Evolutionary conservation across 768 basidiomycete genomes (phyloP), one percentile per base, ranked within the genome.

Genomic region (Xerocomellus amylosporus): DNA sequence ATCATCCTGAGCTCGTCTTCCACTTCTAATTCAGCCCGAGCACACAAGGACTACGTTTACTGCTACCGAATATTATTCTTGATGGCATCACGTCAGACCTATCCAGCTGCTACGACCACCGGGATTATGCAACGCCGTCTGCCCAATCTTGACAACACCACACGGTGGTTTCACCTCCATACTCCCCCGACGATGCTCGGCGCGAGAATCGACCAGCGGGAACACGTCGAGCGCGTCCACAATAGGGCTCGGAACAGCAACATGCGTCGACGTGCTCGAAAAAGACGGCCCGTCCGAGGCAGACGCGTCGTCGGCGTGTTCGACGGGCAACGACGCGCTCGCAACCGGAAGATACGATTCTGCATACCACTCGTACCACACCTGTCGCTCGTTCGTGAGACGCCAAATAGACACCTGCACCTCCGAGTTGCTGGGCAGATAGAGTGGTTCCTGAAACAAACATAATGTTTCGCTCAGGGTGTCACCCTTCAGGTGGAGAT

Each of bases 311-410:
- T 62, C 66, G 10, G 39, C 49, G 33, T 51, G 54, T 17, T 61
- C 71, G 36, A 44, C n/a, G 2, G 53, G 56, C 51, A 43, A 51
- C 63, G 71, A 51, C 34, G 67, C 64, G 38, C 70, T 70, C 33
- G 81, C 76, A 17, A 87, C 75, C 5, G 89, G 83, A 49, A 98
- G 75, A 75, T 91, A 98, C 17, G 93, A 87, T 65, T 98, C 95
- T 0, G 93, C 94, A 65, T 89, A 87, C 97, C 97, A 99, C 72
- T 98, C 97, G 72, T 98, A 98, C 97, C 97, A 99, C 14, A 99
- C 90, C 61, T 89, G 87, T 17, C 85, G 83, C 52, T 87, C 81
- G 70, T 90, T 90, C 2, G 93, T 96, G 58, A 97, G 73, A 24
- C 97, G 86, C 95, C 97, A 99, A 26, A 99, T 83, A 22, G 89